These are phyloP conservation scores for Vickermania ingenoplastis DNA, from an alignment of 208 protist genomes.

Conservation along the genomic window DNA sequence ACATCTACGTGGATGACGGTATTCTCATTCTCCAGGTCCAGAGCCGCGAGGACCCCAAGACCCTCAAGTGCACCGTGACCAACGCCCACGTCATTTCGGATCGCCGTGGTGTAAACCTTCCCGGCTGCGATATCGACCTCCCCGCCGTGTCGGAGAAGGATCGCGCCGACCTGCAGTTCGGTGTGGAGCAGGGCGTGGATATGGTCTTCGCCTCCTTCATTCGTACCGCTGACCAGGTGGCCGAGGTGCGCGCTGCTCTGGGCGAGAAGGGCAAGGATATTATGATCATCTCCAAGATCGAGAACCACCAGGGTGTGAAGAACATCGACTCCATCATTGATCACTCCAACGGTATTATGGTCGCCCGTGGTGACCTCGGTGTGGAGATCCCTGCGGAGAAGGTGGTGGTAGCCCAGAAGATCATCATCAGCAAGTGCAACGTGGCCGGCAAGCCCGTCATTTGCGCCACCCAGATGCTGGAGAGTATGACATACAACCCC, in stretches of 20 bases:
- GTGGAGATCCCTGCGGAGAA: slow-evolving; percentile 98
- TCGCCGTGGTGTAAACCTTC: slow-evolving; percentile 85
- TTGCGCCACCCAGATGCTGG: slow-evolving; percentile 99
- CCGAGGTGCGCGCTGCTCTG: slow-evolving; percentile 86
- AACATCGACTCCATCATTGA: slow-evolving; percentile 98
- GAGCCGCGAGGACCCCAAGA: slow-evolving; percentile 55
- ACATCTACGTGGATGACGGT: slow-evolving; percentile 96
- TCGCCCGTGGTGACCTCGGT: slow-evolving; percentile 98
- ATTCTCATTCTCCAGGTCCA: slow-evolving; percentile 88
- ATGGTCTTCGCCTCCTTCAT: slow-evolving; percentile 99
- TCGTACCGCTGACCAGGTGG: slow-evolving; percentile 90
- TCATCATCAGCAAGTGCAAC: slow-evolving; percentile 98
- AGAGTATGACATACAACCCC: slow-evolving; percentile 96
- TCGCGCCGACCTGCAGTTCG: slow-evolving; percentile 89
- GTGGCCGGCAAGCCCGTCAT: slow-evolving; percentile 97
- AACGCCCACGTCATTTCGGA: slow-evolving; percentile 76
- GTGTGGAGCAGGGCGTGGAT: slow-evolving; percentile 95
- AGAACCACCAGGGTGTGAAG: slow-evolving; percentile 96
- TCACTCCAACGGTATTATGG: slow-evolving; percentile 97
- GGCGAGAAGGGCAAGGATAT: slow-evolving; percentile 85
- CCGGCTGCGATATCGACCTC: slow-evolving; percentile 79
- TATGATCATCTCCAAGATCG: slow-evolving; percentile 99
- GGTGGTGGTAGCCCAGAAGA: slow-evolving; percentile 98
- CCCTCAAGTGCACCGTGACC: slow-evolving; percentile 66
- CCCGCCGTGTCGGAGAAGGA: slow-evolving; percentile 91